These are phyloP conservation scores for Colletotrichum sp. DNA, from an alignment of 2,329 filamentous ascomycete species.

Conservation along the genomic window DNA sequence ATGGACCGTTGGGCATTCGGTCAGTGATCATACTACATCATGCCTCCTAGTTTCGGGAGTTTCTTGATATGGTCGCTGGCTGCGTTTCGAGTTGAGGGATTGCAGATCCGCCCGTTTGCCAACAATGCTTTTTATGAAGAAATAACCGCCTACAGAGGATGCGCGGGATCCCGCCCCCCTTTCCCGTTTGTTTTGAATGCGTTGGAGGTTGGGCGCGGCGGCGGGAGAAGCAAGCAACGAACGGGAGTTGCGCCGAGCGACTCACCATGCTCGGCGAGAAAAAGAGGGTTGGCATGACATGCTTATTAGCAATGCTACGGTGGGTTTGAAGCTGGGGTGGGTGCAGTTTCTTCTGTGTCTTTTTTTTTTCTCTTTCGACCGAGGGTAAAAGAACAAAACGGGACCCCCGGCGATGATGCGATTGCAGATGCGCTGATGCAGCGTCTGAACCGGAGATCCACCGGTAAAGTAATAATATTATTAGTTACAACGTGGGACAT, in stretches of 20 bases:
- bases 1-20: neutral
- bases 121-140: neutral
- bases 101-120: neutral
- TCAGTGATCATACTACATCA: neutral
- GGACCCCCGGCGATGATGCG: conserved; percentile 4
- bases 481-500: neutral
- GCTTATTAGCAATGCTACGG: neutral
- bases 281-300: neutral
- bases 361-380: neutral
- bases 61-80: neutral
- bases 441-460: conserved; percentile 5
- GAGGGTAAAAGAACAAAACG: neutral
- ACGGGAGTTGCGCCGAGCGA: neutral
- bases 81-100: conserved; percentile 17
- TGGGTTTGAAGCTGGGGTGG: neutral
- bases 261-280: neutral
- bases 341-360: neutral
- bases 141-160: neutral
- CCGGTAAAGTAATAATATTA: neutral
- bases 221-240: neutral
- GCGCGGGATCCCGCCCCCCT: neutral
- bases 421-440: neutral
- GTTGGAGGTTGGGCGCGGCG: neutral
- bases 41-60: conserved; percentile 1
- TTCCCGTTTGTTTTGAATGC: neutral